A percentile compares a stretch with the other conserved stretches of the same genome.
These are phyloP conservation scores for Daldinia grandis DNA, from an alignment of 495 filamentous ascomycete species.

Conservation along the genomic window DNA sequence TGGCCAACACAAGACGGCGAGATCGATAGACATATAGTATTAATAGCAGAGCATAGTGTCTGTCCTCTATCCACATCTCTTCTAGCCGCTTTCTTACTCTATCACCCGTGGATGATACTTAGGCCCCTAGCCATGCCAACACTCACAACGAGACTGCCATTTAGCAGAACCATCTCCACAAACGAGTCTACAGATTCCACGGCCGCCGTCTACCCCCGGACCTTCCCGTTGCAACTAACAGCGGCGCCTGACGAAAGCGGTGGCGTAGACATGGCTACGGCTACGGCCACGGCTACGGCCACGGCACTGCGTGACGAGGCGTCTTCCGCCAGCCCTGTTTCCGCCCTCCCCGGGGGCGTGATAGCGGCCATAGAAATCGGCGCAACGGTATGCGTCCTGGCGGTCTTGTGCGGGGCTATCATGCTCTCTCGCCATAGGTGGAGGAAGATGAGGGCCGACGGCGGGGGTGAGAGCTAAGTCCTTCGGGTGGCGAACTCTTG, in stretches of 20 bases:
- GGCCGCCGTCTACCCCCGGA: slow-evolving; percentile 1
- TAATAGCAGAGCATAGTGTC: not conserved
- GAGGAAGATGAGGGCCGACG: not conserved
- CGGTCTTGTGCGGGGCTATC: not conserved
- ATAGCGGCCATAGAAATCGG: not conserved
- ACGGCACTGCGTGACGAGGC: too few relatives aligned
- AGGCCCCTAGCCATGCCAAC: not conserved
- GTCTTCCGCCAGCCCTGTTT: not conserved
- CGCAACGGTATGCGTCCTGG: not conserved
- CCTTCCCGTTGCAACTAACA: slow-evolving; percentile 12
- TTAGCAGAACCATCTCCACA: not conserved
- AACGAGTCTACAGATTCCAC: not conserved
- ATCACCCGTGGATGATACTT: not conserved
- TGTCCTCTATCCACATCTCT: not conserved
- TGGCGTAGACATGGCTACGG: not conserved
- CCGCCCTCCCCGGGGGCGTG: not conserved
- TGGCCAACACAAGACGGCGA: not conserved
- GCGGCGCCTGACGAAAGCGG: not conserved
- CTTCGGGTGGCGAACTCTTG: not conserved
- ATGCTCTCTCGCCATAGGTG: not conserved
- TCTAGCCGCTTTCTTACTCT: not conserved
- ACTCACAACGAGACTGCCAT: not conserved
- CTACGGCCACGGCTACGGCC: too few relatives aligned
- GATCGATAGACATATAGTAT: not conserved
- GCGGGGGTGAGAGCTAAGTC: not conserved